Percentiles rank a stretch among this genome's conserved stretches.
phyloP scores from a whole-genome alignment of 257 asterid species.

The Nicotiana benthamiana region DNA sequence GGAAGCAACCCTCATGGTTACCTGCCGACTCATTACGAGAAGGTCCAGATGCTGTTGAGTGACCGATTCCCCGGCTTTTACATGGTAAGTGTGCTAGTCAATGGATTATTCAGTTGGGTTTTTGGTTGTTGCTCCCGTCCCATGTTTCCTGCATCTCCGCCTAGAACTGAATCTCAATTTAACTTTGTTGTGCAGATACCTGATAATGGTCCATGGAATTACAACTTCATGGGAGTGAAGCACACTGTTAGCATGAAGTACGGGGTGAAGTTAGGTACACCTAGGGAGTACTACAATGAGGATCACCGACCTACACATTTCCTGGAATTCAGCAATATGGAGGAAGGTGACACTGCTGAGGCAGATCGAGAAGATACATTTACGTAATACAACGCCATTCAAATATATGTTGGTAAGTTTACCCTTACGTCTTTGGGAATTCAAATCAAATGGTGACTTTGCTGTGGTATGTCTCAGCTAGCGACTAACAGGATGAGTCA shows the following conservation, averaged over 20 bases:
- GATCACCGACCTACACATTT: slow-evolving; percentile 91
- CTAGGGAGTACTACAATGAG: slow-evolving; percentile 82
- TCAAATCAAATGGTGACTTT: background rate
- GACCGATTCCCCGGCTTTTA: slow-evolving; percentile 96
- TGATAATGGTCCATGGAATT: slow-evolving; percentile 93
- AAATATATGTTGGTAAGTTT: background rate
- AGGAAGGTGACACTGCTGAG: slow-evolving; percentile 86
- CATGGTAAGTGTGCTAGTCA: slow-evolving; percentile 46
- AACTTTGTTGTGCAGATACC: slow-evolving; percentile 49
- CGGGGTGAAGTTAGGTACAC: slow-evolving; percentile 82
- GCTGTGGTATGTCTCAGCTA: background rate
- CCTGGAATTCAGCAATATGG: slow-evolving; percentile 90
- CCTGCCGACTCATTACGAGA: slow-evolving; percentile 90
- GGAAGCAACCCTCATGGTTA: slow-evolving; percentile 91
- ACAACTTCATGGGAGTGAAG: slow-evolving; percentile 94
- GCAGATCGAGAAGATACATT: slow-evolving; percentile 93
- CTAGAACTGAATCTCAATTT: background rate
- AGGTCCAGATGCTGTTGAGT: slow-evolving; percentile 95
- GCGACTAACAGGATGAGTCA: too few relatives aligned
- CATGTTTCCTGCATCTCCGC: background rate
- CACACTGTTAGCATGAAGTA: slow-evolving; percentile 80
- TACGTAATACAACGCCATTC: slow-evolving; percentile 16
- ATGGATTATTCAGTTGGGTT: background rate
- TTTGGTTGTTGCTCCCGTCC: background rate
- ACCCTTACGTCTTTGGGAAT: background rate